Percentiles rank a stretch among this genome's conserved stretches.
phyloP scores from a whole-genome alignment of 768 basidiomycete species.

The Nidularia sp. region DNA sequence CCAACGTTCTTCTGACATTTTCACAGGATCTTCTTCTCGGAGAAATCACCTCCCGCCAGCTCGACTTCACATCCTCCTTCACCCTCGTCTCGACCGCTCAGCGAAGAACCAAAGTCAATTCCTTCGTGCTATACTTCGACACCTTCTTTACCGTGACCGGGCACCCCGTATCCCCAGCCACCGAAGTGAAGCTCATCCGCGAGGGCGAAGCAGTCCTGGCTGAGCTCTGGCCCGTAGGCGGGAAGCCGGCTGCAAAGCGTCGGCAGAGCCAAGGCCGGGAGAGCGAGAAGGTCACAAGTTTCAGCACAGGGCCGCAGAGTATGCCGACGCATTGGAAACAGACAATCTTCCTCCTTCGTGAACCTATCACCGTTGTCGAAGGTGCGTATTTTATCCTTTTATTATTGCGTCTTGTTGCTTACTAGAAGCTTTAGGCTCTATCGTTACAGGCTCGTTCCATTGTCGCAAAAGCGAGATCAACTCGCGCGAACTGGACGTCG shows the following conservation, averaged over 20 bases:
- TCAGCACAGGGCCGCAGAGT: conserved; percentile 89
- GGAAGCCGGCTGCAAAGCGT: conserved; percentile 55
- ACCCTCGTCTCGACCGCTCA: conserved; percentile 60
- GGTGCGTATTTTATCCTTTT: conserved; percentile 38
- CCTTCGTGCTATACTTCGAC: conserved; percentile 92
- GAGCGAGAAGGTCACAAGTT: conserved; percentile 57
- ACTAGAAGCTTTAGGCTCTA: conserved; percentile 46
- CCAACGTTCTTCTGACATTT: not conserved
- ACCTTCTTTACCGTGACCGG: conserved; percentile 77
- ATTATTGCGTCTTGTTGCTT: not conserved
- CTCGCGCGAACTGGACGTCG: conserved; percentile 85
- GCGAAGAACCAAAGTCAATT: conserved; percentile 62
- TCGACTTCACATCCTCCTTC: conserved; percentile 81
- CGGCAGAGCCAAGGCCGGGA: conserved; percentile 51
- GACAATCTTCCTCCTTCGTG: conserved; percentile 79
- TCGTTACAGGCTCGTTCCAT: conserved; percentile 76
- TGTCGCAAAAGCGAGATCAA: conserved; percentile 79
- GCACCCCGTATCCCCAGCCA: conserved; percentile 45
- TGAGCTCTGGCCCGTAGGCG: conserved; percentile 77
- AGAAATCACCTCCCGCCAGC: conserved; percentile 59
- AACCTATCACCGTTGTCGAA: conserved; percentile 73
- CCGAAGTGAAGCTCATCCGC: conserved; percentile 50
- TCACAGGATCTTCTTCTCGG: conserved; percentile 72
- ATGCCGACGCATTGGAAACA: conserved; percentile 97
- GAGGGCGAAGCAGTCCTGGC: conserved; percentile 63